Evolutionary conservation across 1,284 basidiomycete species (phyloP).

Genomic region (Nidula niveotomentosa): DNA sequence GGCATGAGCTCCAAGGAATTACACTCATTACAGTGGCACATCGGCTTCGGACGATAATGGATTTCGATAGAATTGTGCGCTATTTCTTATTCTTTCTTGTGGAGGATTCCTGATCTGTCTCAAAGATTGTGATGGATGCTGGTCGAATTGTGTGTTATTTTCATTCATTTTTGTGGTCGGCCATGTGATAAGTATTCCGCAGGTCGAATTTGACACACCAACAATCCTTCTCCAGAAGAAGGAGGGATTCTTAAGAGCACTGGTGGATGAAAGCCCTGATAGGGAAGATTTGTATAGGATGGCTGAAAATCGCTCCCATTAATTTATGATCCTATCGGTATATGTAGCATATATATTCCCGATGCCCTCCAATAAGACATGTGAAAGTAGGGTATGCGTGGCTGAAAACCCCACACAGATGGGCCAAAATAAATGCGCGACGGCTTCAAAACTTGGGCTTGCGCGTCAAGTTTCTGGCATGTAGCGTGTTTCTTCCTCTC

Average conservation of each 20-base stretch:
- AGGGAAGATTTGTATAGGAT: constrained; percentile 26
- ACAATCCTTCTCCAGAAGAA: constrained; percentile 43
- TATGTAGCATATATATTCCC: no score
- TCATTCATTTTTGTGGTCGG: no score
- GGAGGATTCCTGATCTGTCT: no score
- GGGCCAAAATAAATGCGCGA: no score
- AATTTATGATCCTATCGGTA: no score
- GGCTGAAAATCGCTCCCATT: not conserved
- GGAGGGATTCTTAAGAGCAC: constrained; percentile 40
- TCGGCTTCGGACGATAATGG: constrained; percentile 67
- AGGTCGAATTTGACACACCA: constrained; percentile 49
- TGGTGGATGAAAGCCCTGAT: constrained; percentile 44
- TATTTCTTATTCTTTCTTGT: no score
- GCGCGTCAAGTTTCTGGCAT: constrained; percentile 62
- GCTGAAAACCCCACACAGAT: no score
- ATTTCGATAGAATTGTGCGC: constrained; percentile 32
- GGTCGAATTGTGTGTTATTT: constrained; percentile 29
- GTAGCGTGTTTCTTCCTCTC: constrained; percentile 74
- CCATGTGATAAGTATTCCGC: not conserved
- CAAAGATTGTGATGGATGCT: not conserved
- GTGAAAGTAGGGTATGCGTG: no score
- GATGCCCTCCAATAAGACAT: no score
- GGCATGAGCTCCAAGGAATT: constrained; percentile 31
- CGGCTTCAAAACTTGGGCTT: constrained; percentile 49
- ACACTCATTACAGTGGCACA: constrained; percentile 65